These are phyloP conservation scores for Abelmoschus esculentus DNA, from an alignment of 345 rosid genomes.

Conservation along the genomic window DNA sequence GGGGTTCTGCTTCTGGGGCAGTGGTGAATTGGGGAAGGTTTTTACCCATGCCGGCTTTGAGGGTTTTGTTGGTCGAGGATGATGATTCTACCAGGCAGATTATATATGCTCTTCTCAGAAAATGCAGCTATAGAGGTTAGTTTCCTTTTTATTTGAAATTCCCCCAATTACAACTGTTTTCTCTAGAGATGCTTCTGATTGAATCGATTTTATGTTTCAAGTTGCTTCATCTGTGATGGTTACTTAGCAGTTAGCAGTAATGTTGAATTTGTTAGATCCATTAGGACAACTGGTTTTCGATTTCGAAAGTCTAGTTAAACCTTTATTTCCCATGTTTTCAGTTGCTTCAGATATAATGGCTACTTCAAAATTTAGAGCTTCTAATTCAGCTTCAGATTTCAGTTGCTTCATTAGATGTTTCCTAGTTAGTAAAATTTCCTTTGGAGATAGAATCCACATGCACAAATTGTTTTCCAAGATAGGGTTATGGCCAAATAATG, in stretches of 20 bases:
- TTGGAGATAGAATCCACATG: background rate
- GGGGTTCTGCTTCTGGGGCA: constrained; percentile 12
- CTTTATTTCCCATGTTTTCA: too few species aligned
- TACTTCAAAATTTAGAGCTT: background rate
- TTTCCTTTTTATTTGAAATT: background rate
- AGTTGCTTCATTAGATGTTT: too few species aligned
- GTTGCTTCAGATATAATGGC: too few species aligned
- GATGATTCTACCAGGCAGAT: constrained; percentile 96
- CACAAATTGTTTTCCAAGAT: background rate
- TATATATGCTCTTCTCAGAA: constrained; percentile 75
- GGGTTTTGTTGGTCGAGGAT: constrained; percentile 82
- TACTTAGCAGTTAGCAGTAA: too few species aligned
- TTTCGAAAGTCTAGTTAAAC: background rate
- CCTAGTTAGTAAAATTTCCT: background rate
- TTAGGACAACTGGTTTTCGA: background rate
- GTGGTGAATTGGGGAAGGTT: constrained; percentile 63
- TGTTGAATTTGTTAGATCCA: background rate
- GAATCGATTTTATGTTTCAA: too few species aligned
- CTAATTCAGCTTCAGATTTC: too few species aligned
- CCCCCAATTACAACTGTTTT: background rate
- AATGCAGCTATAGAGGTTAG: constrained; percentile 82
- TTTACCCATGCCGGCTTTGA: constrained; percentile 53
- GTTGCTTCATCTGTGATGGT: too few species aligned
- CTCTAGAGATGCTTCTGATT: background rate
- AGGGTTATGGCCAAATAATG: background rate